Evolutionary conservation across 108 stramenopile genomes (phyloP).

Genomic region (Fistulifera solaris): DNA sequence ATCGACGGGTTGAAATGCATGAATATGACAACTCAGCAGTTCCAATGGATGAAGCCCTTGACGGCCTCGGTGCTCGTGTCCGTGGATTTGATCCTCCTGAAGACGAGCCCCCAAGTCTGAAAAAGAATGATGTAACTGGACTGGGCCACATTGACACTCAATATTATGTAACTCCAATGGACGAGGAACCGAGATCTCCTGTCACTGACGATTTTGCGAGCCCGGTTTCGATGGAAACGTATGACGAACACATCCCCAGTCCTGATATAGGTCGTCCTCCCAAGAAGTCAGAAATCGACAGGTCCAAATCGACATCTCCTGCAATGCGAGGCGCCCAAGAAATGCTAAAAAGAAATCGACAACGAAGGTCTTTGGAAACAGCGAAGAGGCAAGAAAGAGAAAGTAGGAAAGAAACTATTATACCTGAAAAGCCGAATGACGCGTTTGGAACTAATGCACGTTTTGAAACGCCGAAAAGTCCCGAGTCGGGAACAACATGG

Average conservation of each 20-base stretch:
- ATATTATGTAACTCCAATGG: background rate
- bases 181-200: background rate
- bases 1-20: background rate
- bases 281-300: no score
- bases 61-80: background rate
- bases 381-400: constrained; percentile 2
- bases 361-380: constrained; percentile 29
- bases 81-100: constrained; percentile 33
- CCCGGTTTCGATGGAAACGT: no score
- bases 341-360: constrained; percentile 35
- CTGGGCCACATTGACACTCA: background rate
- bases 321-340: constrained; percentile 45
- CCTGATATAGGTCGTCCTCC: no score
- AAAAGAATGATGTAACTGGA: constrained; percentile 8
- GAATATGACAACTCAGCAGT: background rate
- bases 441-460: background rate
- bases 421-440: background rate
- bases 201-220: no score
- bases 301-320: constrained; percentile 12
- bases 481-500: constrained; percentile 11
- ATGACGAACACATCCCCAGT: no score
- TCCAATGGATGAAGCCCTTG: background rate
- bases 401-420: background rate
- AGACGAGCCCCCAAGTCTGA: constrained; percentile 43
- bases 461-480: background rate